Evolutionary conservation across 2,329 filamentous ascomycete genomes (phyloP), one percentile per base, ranked within the genome.

Genomic region (Colletotrichum falcatum): DNA sequence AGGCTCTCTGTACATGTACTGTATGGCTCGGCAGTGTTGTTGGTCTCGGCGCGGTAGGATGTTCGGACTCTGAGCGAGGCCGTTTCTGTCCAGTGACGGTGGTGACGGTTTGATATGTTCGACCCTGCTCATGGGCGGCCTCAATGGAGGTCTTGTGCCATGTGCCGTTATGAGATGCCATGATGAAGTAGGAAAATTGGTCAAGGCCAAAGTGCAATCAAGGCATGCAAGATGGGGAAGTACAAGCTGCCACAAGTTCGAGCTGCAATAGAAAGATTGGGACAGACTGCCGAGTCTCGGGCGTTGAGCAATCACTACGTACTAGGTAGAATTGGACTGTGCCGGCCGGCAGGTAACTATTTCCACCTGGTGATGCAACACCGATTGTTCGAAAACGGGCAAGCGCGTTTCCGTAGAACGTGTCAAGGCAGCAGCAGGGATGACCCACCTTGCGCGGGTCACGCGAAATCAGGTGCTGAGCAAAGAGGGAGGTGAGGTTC

Each of bases 141-240:
- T 87, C 82, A 39, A 88, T 79, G 66, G 85, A 88, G 72, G 85
- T 87, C 67, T 83, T 84, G 77, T 89, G 85, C 56, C 83, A 75
- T 54, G 83, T 73, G 61, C 83, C 80, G 70, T 78, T 79, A 78
- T 82, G 82, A 74, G 77, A 78, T 74, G 80, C 77, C 82, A 83
- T 83, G 58, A 49, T 76, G 73, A 69, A 59, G 64, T 64, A 55
- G 46, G 48, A 14, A 33, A 20, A 33, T 46, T 35, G 20, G 23
- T 20, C 20, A 46, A 12, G 5, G 18, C 16, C 26, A 63, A 37
- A 54, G 33, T 48, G 46, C 23, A 63, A 53, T 70, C 23, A 63
- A 53, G 67, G 44, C 64, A 70, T 67, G 35, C n/a, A 51, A 28
- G 30, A 30, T 28, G 59, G 28, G 26, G 16, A 56, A 42, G 46